Evolutionary conservation across 371 early-diverging fungal genomes (phyloP).

Genomic region (Rhizomucor miehei): DNA sequence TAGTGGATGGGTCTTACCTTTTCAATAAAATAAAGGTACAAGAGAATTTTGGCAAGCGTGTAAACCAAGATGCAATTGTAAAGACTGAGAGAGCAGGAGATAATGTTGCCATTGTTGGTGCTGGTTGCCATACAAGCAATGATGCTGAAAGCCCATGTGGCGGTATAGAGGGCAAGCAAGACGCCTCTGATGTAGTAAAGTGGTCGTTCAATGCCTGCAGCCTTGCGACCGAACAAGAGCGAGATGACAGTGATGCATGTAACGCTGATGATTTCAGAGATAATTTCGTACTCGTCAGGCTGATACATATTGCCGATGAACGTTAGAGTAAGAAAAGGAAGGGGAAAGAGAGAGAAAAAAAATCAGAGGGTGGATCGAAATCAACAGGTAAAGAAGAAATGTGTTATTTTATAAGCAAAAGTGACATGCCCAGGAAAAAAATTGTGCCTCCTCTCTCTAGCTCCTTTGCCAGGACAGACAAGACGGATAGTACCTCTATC

Average conservation of each 20-base stretch:
- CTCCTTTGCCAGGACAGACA: too few relatives aligned
- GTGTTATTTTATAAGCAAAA: background rate
- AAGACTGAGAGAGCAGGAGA: constrained; percentile 34
- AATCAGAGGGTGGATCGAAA: too few relatives aligned
- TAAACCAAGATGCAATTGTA: constrained; percentile 36
- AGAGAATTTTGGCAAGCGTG: constrained; percentile 29
- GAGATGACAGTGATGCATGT: constrained; percentile 40
- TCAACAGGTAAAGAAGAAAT: background rate
- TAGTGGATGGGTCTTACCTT: constrained; percentile 19
- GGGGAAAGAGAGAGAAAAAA: background rate
- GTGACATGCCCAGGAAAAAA: background rate
- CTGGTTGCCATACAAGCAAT: constrained; percentile 27
- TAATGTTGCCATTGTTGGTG: constrained; percentile 40
- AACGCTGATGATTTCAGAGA: constrained; percentile 27
- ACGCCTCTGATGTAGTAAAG: constrained; percentile 38
- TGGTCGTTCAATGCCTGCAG: constrained; percentile 27
- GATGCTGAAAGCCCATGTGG: constrained; percentile 37
- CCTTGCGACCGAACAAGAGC: constrained; percentile 42
- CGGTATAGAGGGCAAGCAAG: constrained; percentile 26
- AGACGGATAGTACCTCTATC: too few relatives aligned
- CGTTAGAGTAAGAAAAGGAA: background rate
- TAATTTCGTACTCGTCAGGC: constrained; percentile 27
- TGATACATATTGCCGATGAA: constrained; percentile 17
- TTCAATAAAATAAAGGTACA: constrained; percentile 47
- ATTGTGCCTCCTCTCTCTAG: too few relatives aligned